Evolutionary conservation across 768 basidiomycete species (phyloP), one percentile per base, ranked within the genome.

Genomic region (Suillus bovinus): DNA sequence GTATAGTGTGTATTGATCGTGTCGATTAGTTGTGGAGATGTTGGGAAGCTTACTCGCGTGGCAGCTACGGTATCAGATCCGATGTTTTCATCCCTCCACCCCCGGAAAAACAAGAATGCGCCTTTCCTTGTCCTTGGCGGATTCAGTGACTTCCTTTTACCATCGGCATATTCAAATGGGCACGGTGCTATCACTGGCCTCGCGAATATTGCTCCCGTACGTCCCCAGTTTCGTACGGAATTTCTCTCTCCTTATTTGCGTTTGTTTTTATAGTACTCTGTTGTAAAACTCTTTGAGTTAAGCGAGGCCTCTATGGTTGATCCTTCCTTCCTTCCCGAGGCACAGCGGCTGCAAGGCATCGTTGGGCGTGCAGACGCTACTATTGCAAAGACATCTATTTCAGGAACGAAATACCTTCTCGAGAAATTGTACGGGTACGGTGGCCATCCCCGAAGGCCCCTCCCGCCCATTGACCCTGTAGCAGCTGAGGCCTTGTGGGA

Each of bases 151-250:
- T 93, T 94, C 75, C 72, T 96, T 62, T 78, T 89, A 38, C 86
- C 94, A 4, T 85, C 92, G 7, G 73, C 84, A 2, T 87, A 86
- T 70, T 88, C 83, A 34, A 86, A 87, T 64, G 93, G 83, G 3
- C 89, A 95, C 68, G 95, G 95, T 53, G 93, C 92, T 54, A 96
- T 96, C 71, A 94, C 91, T 38, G 94, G 94, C 52, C 86, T 96
- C 22, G 93, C 84, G 9, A 96, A 96, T 71, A 71, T 95, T 61
- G 87, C 90, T 50, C 93, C 92, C 11, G 91, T 89, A 68, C 63
- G 83, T 38, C 34, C 56, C 4, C 46, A 64, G 34, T 31, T 63
- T 62, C 63, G 14, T 34, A n/a, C 44, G 44, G 4, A 39, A 29
- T 29, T 36, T 61, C 46, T 47, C 41, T 38, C 5, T 50, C 22